These are phyloP conservation scores for Floccularia luteovirens DNA, from an alignment of 768 basidiomycete genomes.

Conservation along the genomic window DNA sequence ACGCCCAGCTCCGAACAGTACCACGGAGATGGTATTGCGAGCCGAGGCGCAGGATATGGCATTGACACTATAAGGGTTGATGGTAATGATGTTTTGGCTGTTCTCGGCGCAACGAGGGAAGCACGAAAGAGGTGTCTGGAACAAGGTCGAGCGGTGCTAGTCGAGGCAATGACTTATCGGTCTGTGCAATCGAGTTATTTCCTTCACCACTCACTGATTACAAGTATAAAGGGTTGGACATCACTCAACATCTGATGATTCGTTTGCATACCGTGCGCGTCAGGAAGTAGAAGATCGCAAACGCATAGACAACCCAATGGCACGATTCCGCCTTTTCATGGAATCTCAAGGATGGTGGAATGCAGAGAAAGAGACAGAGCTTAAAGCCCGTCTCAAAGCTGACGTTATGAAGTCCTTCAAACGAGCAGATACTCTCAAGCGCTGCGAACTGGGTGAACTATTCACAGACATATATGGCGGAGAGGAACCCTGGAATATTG, in stretches of 20 bases:
- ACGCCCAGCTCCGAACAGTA: constrained; percentile 88
- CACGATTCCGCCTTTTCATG: constrained; percentile 79
- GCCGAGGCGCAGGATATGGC: constrained; percentile 88
- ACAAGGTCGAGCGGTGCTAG: constrained; percentile 72
- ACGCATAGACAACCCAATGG: constrained; percentile 84
- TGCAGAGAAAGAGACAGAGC: constrained; percentile 59
- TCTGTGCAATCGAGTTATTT: constrained; percentile 17
- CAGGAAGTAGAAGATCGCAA: constrained; percentile 91
- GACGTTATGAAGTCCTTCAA: constrained; percentile 77
- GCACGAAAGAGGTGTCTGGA: constrained; percentile 66
- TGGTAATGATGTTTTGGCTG: constrained; percentile 88
- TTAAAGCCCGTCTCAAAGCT: constrained; percentile 60
- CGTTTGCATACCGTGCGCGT: constrained; percentile 84
- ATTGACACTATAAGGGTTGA: constrained; percentile 90
- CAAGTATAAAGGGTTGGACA: constrained; percentile 65
- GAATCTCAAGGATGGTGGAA: constrained; percentile 85
- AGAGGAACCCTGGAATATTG: constrained; percentile 78
- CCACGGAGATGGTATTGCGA: constrained; percentile 88
- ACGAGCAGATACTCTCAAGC: constrained; percentile 62
- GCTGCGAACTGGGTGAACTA: constrained; percentile 67
- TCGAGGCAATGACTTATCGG: constrained; percentile 92
- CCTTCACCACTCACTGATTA: not conserved
- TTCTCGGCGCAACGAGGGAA: constrained; percentile 65
- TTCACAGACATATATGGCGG: constrained; percentile 88
- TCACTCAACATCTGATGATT: constrained; percentile 93